Base-by-base conservation (phyloP, 2,329 filamentous ascomycete species). In the Fusarium tupiense region DNA sequence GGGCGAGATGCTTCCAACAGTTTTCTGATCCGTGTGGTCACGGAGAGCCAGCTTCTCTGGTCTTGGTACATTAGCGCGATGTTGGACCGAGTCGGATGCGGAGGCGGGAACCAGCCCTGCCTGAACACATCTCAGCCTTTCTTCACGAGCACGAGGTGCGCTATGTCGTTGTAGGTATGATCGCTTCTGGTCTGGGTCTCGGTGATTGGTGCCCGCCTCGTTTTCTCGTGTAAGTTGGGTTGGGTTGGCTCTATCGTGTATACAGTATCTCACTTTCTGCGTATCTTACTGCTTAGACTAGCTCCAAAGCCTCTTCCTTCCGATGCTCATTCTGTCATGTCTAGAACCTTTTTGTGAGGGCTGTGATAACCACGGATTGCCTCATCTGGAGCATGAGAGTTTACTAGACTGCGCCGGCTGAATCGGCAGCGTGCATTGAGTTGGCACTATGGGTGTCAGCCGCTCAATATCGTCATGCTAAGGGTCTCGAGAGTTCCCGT, bases 171-270 rank as follows among this genome's bases (percentile, higher is more conserved):
- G 49, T 50, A 40, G 62, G 67, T 52, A 67, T 62, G 53, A 61
- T 69, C 64, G 59, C 49, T 58, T 64, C 24, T 56, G 26, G 31
- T 20, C n/a, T 13, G 24, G 20, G 19, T n/a, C 10, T 11, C 43
- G 31, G 26, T 66, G 50, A 77, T 77, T 77, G 76, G 75, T 77
- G 76, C 76, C 76, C 76, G 73, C 75, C 69, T 69, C 46, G 35
- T 37, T 46, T 44, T 67, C 37, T 60, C 46, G 50, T 61, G 49
- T 44, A n/a, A 44, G 56, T 58, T 60, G 35, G 35, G 7, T 57
- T 60, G 33, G 33, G 33, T 33, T 35, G 46, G 56, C n/a, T 53
- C 31, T 31, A 22, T 14, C 29, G 20, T 33, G 61, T 50, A 20
- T 41, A 41, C 40, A 14, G 20, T 31, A 43, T 24, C n/a, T 37